Evolutionary conservation across 2,329 filamentous ascomycete species (phyloP).

Genomic region (Hirsutella rhossiliensis): DNA sequence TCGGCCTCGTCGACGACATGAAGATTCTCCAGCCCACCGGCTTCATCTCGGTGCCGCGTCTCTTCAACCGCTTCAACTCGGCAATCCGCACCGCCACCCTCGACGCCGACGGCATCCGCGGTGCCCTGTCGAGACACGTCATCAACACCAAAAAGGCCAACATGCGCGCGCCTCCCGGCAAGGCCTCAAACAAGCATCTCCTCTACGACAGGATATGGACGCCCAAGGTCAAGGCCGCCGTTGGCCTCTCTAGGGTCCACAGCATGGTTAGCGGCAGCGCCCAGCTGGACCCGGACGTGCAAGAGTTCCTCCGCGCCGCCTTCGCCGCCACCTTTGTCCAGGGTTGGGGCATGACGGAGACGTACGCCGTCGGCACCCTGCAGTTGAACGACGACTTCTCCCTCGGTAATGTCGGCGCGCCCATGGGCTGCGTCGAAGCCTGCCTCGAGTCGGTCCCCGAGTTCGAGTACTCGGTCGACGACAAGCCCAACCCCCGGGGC

Average conservation of each 20-base stretch:
- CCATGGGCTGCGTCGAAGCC: conserved; percentile 55
- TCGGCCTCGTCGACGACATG: conserved; percentile 79
- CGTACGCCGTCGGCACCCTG: conserved; percentile 64
- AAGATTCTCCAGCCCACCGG: conserved; percentile 73
- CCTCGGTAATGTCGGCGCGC: conserved; percentile 69
- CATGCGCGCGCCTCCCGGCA: conserved; percentile 57
- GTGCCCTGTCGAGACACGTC: conserved; percentile 67
- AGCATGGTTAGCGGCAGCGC: conserved; percentile 81
- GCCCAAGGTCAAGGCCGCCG: conserved; percentile 69
- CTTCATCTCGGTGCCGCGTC: conserved; percentile 79
- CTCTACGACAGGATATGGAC: conserved; percentile 84
- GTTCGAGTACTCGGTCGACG: conserved; percentile 80
- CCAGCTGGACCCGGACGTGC: conserved; percentile 77
- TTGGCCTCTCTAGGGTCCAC: conserved; percentile 64
- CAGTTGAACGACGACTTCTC: conserved; percentile 62
- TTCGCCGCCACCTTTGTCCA: conserved; percentile 71
- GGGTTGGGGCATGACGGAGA: conserved; percentile 90
- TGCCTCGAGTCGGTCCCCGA: conserved; percentile 83
- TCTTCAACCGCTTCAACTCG: conserved; percentile 82
- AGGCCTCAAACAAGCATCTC: conserved; percentile 68
- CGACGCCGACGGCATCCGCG: conserved; percentile 67
- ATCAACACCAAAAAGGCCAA: conserved; percentile 69
- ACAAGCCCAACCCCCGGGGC: conserved; percentile 82
- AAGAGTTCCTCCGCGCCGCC: conserved; percentile 77
- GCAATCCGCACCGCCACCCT: conserved; percentile 72